Percentiles rank a stretch among this genome's conserved stretches.
Conservation (phyloP, 768 basidiomycete genomes). For the Trametes sanguinea region DNA sequence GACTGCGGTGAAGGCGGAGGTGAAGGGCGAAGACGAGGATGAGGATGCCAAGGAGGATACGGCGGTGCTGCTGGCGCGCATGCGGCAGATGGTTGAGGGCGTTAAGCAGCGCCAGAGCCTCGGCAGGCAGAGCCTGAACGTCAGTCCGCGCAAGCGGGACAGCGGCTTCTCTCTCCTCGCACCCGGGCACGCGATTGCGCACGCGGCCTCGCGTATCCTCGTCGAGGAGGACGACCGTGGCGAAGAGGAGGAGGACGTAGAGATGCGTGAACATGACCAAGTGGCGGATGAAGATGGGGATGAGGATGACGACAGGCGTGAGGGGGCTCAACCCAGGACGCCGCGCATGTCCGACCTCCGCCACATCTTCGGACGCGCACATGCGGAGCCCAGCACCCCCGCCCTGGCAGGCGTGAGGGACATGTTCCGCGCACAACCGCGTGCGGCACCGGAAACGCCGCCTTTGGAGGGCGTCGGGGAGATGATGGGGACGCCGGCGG, state of each 20-base stretch:
- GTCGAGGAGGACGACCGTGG: constrained; percentile 26
- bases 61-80: constrained; percentile 37
- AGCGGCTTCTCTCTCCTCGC: constrained; percentile 28
- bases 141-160: constrained; percentile 28
- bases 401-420: constrained; percentile 35
- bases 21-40: constrained; percentile 26
- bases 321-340: constrained; percentile 24
- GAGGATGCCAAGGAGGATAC: constrained; percentile 38
- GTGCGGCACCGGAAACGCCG: constrained; percentile 31
- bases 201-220: constrained; percentile 20
- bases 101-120: constrained; percentile 39
- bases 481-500: constrained; percentile 35
- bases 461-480: constrained; percentile 37
- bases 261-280: not conserved
- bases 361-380: constrained; percentile 33
- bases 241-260: constrained; percentile 13
- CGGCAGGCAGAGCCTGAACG: constrained; percentile 13
- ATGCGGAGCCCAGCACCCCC: constrained; percentile 24
- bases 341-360: constrained; percentile 35
- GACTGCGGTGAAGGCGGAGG: not conserved
- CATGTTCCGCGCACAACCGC: constrained; percentile 31
- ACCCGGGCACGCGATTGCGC: constrained; percentile 36
- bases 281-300: not conserved
- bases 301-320: not conserved
- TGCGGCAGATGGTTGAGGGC: constrained; percentile 40